Evolutionary conservation across 805 yeast genomes (phyloP), one percentile per base, ranked within the genome.

Genomic region (Metschnikowia cubensis): DNA sequence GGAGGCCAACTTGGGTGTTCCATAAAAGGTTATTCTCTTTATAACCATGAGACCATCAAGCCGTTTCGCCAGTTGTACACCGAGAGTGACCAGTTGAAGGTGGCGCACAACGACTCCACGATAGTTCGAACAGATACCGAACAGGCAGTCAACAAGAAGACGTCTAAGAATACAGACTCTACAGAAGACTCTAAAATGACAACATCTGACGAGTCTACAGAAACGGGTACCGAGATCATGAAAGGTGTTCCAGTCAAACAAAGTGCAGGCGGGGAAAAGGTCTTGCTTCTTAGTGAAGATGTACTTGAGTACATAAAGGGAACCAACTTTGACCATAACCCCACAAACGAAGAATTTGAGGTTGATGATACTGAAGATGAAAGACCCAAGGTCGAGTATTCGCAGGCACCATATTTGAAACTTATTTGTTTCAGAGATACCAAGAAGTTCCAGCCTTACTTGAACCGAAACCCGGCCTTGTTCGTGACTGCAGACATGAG

Each of bases 11-110:
- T 91, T 17, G 71, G 74, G 0, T 77, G 92, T 43, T 85, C 89
- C 0, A 74, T 91, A 0, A 80, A 79, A 56, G 97, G 96, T 0
- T 87, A 82, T 59, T 68, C 85, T 0, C 73, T 87, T n/a, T 79
- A 77, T 52, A 71, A 75, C 6, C 81, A 80, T 47, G 84, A 83
- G 50, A 76, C 71, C 38, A 59, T 81, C 0, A 72, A 76, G 17
- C 67, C 77, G n/a, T 70, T 80, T 11, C 75, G 75, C 35, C 72
- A 73, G 40, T 78, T 87, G 4, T 82, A 79, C 62, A 81, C 78
- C 38, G 75, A 76, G 44, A 79, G 76, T 2, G 84, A 81, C 21
- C 63, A 66, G 7, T 70, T 81, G 45, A 72, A 75, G 55, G 71
- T 79, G 15, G 91, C 83, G 0, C 76, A 77, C 44, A 50, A 42